phyloP scores from a whole-genome alignment of 2,329 filamentous ascomycete genomes.

The Rutstroemia sp. region DNA sequence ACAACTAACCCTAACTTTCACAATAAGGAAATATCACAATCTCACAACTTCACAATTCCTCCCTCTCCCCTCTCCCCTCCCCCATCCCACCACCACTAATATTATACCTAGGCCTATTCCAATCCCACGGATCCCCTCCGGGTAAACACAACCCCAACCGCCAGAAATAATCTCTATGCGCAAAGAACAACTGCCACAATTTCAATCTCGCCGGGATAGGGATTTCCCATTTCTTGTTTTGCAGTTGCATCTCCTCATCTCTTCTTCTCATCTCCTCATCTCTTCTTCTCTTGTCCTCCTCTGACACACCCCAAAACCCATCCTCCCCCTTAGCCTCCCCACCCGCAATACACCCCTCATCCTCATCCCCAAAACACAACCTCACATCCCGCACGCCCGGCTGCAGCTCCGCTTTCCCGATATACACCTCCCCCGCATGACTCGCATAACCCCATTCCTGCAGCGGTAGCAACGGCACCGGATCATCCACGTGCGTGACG shows the following conservation, averaged over 20 bases:
- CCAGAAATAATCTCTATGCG: constrained; percentile 97
- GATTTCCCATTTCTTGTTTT: constrained; percentile 22
- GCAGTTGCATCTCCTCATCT: constrained; percentile 9
- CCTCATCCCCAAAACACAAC: constrained; percentile 64
- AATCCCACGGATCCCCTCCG: constrained; percentile 63
- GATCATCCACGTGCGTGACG: constrained; percentile 80
- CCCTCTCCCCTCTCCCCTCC: background rate
- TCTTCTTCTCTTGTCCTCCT: constrained; percentile 21
- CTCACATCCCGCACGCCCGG: constrained; percentile 62
- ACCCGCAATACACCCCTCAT: constrained; percentile 63
- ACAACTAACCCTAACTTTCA: too few relatives aligned
- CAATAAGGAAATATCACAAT: too few relatives aligned
- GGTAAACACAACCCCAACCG: constrained; percentile 83
- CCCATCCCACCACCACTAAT: constrained; percentile 23
- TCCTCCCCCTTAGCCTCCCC: constrained; percentile 15
- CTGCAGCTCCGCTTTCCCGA: constrained; percentile 62
- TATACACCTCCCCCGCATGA: constrained; percentile 84
- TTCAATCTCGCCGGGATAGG: constrained; percentile 46
- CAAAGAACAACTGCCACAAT: constrained; percentile 89
- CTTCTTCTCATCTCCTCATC: constrained; percentile 20
- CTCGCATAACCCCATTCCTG: constrained; percentile 81
- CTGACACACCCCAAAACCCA: constrained; percentile 5
- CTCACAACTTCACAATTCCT: background rate
- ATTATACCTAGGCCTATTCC: constrained; percentile 48
- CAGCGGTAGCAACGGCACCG: constrained; percentile 79